Conservation (phyloP, 2,329 filamentous ascomycete genomes). For the Diaporthe vaccinii region DNA sequence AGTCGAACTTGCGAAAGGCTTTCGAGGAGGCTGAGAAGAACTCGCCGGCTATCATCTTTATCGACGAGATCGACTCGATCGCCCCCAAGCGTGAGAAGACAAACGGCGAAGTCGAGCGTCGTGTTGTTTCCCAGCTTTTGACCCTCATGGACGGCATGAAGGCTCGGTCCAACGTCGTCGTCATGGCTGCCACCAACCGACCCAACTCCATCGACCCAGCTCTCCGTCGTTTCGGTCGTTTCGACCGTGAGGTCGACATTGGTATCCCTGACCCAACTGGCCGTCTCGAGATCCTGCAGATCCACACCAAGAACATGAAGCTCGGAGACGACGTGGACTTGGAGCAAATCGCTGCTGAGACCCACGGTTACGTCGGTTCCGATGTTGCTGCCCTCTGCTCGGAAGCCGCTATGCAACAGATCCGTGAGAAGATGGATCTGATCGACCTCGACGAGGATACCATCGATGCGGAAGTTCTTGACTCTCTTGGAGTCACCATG, state of each 20-base stretch:
- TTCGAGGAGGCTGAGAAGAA: slow-evolving; percentile 99
- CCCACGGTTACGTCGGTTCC: slow-evolving; percentile 98
- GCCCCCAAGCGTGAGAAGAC: slow-evolving; percentile 99
- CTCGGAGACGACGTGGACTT: slow-evolving; percentile 96
- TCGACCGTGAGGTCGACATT: slow-evolving; percentile 99
- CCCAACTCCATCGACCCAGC: slow-evolving; percentile 99
- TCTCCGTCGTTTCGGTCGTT: slow-evolving; percentile 96
- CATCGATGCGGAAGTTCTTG: slow-evolving; percentile 97
- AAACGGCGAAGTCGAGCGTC: slow-evolving; percentile 97
- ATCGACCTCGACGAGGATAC: slow-evolving; percentile 99
- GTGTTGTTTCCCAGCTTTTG: slow-evolving; percentile 94
- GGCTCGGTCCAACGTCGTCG: slow-evolving; percentile 96
- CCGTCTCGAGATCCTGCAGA: slow-evolving; percentile 98
- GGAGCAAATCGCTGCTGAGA: slow-evolving; percentile 96
- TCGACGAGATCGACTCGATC: slow-evolving; percentile 99
- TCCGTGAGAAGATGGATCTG: slow-evolving; percentile 99
- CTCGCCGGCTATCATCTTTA: slow-evolving; percentile 99
- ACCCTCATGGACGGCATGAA: slow-evolving; percentile 99
- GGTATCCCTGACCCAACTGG: slow-evolving; percentile 98
- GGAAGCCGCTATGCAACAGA: slow-evolving; percentile 99
- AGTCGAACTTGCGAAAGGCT: slow-evolving; percentile 98
- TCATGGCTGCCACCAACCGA: slow-evolving; percentile 99
- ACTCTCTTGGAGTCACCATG: slow-evolving; percentile 98
- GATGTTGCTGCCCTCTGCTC: slow-evolving; percentile 99
- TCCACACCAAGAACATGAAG: slow-evolving; percentile 99